Evolutionary conservation across 2,329 filamentous ascomycete genomes (phyloP).

Genomic region (Trichophyton equinum): DNA sequence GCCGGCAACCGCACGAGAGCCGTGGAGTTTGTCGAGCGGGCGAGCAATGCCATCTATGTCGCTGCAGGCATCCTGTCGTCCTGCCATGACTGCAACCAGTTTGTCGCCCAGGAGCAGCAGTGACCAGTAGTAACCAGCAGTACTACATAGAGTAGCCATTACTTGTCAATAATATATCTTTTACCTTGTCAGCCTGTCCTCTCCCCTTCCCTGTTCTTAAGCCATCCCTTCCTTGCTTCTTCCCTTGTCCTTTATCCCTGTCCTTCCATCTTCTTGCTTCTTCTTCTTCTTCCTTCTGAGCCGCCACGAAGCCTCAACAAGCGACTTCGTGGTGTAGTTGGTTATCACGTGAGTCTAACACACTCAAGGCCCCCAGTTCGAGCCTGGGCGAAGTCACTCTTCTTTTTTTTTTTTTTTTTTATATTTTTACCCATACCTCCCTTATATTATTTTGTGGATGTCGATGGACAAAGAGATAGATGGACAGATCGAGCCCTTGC

Average conservation of each 20-base stretch:
- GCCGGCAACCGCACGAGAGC: constrained; percentile 16
- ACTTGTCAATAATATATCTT: too few species aligned
- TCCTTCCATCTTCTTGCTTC: too few species aligned
- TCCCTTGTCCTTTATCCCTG: background rate
- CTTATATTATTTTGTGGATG: background rate
- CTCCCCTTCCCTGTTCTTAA: background rate
- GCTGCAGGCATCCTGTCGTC: constrained; percentile 15
- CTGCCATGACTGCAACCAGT: background rate
- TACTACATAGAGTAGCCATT: background rate
- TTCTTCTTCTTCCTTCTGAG: background rate
- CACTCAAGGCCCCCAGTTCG: constrained; percentile 12
- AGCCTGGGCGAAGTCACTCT: constrained; percentile 8
- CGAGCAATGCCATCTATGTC: constrained; percentile 16
- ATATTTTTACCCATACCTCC: background rate
- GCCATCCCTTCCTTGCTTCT: background rate
- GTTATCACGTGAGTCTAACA: constrained; percentile 12
- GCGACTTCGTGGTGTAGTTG: constrained; percentile 10
- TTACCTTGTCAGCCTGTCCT: background rate
- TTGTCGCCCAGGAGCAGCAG: background rate
- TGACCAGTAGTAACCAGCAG: background rate
- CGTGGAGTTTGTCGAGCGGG: constrained; percentile 16
- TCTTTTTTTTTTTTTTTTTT: background rate
- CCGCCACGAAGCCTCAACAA: background rate
- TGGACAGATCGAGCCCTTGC: too few species aligned
- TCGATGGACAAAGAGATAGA: background rate